Conservation (phyloP, 2,329 filamentous ascomycete species). For the Shiraia sp. region DNA sequence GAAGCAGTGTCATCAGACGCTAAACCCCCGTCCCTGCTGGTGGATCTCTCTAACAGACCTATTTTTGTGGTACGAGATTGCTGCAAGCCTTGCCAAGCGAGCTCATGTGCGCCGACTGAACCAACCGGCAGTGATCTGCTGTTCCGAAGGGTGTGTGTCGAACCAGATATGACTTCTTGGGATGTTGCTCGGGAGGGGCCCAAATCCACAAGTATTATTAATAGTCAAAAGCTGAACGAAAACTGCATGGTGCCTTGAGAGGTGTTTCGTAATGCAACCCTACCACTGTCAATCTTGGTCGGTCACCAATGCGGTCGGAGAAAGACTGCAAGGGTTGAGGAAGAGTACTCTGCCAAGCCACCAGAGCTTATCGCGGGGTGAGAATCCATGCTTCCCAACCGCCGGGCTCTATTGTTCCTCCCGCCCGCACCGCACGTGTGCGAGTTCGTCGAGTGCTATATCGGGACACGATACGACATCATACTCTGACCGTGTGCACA, state of each 20-base stretch:
- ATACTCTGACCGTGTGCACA: constrained; percentile 11
- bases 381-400: constrained; percentile 19
- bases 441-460: constrained; percentile 26
- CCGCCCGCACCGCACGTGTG: constrained; percentile 28
- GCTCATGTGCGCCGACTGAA: constrained; percentile 16
- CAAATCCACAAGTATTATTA: constrained; percentile 20
- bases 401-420: constrained; percentile 15
- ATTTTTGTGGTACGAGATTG: constrained; percentile 31
- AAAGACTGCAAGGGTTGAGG: constrained; percentile 4
- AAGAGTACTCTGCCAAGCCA: constrained; percentile 17
- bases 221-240: constrained; percentile 24
- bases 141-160: constrained; percentile 15
- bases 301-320: too few relatives aligned
- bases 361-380: constrained; percentile 12
- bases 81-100: constrained; percentile 36
- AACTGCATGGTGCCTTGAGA: constrained; percentile 5
- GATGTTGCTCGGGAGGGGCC: constrained; percentile 3
- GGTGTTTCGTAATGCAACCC: constrained; percentile 13
- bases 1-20: constrained; percentile 23
- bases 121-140: constrained; percentile 17
- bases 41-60: constrained; percentile 21
- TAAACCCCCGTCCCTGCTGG: constrained; percentile 9
- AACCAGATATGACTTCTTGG: constrained; percentile 18
- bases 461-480: constrained; percentile 26
- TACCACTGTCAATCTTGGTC: too few relatives aligned